Evolutionary conservation across 1,284 basidiomycete species (phyloP).

Genomic region (Leccinum fuscescens): DNA sequence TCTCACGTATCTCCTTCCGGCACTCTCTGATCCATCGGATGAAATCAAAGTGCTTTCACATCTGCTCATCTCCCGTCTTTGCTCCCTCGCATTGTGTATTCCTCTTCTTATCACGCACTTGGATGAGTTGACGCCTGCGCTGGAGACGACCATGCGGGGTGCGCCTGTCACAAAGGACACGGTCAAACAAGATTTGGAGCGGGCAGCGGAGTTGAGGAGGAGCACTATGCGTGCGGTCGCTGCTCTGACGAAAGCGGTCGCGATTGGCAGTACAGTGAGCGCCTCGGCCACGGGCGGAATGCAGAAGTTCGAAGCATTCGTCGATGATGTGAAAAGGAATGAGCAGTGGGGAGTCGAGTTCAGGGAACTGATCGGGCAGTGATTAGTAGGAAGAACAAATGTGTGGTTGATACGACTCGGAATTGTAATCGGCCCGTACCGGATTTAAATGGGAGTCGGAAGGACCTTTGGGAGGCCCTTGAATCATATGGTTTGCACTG

Average conservation of each 20-base stretch:
- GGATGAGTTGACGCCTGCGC: constrained; percentile 79
- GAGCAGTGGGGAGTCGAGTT: constrained; percentile 66
- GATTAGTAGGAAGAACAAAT: constrained; percentile 3
- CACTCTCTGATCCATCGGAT: constrained; percentile 87
- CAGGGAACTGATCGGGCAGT: constrained; percentile 49
- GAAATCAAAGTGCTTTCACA: constrained; percentile 97
- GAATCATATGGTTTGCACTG: not conserved
- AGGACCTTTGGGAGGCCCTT: constrained; percentile 15
- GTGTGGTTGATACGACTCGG: not conserved
- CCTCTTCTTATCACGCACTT: constrained; percentile 56
- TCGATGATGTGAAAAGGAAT: constrained; percentile 65
- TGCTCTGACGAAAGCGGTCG: constrained; percentile 73
- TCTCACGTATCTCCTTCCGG: constrained; percentile 78
- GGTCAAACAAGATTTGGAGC: constrained; percentile 96
- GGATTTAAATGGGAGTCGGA: constrained; percentile 5
- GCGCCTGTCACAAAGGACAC: constrained; percentile 88
- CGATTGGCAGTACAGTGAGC: constrained; percentile 52
- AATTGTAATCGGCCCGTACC: not conserved
- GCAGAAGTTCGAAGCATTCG: constrained; percentile 70
- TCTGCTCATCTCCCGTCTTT: constrained; percentile 91
- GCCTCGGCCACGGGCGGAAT: constrained; percentile 44
- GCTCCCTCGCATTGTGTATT: constrained; percentile 58
- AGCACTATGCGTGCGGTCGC: constrained; percentile 84
- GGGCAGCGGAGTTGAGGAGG: constrained; percentile 87
- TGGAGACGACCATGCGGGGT: constrained; percentile 91